A percentile compares a stretch with the other conserved stretches of the same genome.
These are phyloP conservation scores for Canavalia ensiformis DNA, from an alignment of 306 rosid genomes.

Conservation along the genomic window DNA sequence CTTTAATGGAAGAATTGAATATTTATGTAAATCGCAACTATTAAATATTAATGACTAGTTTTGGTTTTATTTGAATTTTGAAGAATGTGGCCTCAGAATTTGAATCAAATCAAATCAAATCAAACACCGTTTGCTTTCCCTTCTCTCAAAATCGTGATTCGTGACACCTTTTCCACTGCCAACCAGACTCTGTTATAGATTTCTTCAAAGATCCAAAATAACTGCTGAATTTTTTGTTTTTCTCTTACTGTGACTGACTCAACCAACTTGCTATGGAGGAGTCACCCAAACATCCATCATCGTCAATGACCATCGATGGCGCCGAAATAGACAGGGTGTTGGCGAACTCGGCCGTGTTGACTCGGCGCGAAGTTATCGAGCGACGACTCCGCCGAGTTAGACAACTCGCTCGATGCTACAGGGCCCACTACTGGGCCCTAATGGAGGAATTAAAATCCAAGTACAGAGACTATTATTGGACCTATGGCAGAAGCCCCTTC, in stretches of 20 bases:
- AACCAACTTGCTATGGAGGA: constrained; percentile 39
- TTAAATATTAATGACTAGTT: too few species aligned
- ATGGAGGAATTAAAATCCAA: constrained; percentile 67
- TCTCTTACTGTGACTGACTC: background rate
- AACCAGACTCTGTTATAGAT: background rate
- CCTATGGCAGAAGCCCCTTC: constrained; percentile 78
- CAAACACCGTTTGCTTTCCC: background rate
- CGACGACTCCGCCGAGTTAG: constrained; percentile 55
- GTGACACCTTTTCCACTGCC: background rate
- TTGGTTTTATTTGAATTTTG: too few species aligned
- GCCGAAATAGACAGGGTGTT: constrained; percentile 44
- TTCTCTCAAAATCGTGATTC: background rate
- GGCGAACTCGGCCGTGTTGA: constrained; percentile 39
- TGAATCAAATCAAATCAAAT: background rate
- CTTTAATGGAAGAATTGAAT: too few species aligned
- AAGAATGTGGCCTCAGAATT: too few species aligned
- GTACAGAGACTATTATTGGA: constrained; percentile 74
- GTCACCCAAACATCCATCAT: background rate
- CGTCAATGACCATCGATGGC: constrained; percentile 45
- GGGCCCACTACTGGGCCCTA: constrained; percentile 69
- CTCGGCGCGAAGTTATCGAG: constrained; percentile 48
- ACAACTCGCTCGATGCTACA: constrained; percentile 49
- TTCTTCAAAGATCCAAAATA: background rate
- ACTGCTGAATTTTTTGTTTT: background rate
- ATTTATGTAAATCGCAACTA: too few species aligned